A percentile compares a stretch with the other conserved stretches of the same genome.
Conservation (phyloP, 805 yeast species). For the Candida yuanshanica region DNA sequence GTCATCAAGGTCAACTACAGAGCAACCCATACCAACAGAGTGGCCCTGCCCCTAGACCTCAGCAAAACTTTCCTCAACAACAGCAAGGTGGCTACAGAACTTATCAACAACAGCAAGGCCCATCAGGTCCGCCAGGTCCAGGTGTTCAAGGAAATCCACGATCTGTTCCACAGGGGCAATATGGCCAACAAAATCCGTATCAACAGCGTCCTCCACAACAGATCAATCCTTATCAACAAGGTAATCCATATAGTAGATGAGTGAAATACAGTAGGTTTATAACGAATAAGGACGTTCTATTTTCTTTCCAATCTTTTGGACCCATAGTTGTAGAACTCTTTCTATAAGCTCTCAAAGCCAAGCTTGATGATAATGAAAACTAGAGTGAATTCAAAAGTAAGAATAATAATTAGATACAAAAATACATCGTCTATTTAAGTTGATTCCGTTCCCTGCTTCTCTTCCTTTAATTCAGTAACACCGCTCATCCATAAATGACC, state of each 20-base stretch:
- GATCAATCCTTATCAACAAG: constrained; percentile 2
- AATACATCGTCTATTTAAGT: too few species aligned
- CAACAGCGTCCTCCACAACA: background rate
- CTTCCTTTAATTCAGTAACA: constrained; percentile 2
- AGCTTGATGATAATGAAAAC: too few species aligned
- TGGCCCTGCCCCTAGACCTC: background rate
- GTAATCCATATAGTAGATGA: constrained; percentile 3
- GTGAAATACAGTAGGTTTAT: background rate
- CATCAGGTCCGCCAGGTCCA: too few species aligned
- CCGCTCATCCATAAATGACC: constrained; percentile 24
- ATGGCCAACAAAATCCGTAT: constrained; percentile 2
- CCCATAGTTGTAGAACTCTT: too few species aligned
- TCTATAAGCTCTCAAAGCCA: background rate
- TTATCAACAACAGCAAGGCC: too few species aligned
- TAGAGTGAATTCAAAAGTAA: too few species aligned
- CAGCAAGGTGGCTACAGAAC: background rate
- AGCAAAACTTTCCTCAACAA: background rate
- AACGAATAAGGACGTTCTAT: background rate
- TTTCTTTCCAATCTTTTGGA: background rate
- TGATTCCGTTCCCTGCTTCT: too few species aligned
- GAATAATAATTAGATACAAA: too few species aligned
- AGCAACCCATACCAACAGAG: background rate
- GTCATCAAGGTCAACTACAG: background rate
- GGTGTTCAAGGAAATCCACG: too few species aligned
- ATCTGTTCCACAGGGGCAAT: constrained; percentile 12